Evolutionary conservation across 192 early-diverging fungal species (phyloP).

Genomic region (Coemansia sp.): DNA sequence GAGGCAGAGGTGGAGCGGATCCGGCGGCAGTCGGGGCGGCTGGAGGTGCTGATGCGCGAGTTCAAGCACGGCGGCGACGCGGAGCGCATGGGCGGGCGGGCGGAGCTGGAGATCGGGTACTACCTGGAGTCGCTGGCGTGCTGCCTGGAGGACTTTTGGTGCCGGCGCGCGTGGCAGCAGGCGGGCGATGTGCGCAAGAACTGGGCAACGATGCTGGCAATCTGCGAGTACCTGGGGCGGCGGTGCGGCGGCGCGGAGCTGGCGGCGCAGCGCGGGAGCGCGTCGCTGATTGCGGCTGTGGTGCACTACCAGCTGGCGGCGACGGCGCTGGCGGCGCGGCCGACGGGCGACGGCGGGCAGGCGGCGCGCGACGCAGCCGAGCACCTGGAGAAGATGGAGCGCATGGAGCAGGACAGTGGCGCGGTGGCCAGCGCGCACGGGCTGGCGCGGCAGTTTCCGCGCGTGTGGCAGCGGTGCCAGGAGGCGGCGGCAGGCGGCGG

Average conservation of each 20-base stretch:
- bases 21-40: slow-evolving; percentile 22
- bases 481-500: background rate
- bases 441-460: slow-evolving; percentile 28
- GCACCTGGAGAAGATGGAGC: slow-evolving; percentile 21
- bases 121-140: slow-evolving; percentile 48
- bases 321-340: slow-evolving; percentile 9
- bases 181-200: slow-evolving; percentile 29
- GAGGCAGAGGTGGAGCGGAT: slow-evolving; percentile 21
- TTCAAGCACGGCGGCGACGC: slow-evolving; percentile 45
- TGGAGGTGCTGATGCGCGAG: slow-evolving; percentile 26
- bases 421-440: slow-evolving; percentile 16
- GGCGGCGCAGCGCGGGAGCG: slow-evolving; percentile 27
- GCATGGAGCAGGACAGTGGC: slow-evolving; percentile 13
- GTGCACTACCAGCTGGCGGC: slow-evolving; percentile 39
- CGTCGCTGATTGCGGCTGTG: slow-evolving; percentile 19
- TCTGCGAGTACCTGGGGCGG: slow-evolving; percentile 29
- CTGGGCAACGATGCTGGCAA: slow-evolving; percentile 37
- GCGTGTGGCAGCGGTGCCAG: slow-evolving; percentile 38
- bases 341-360: background rate
- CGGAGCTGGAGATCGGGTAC: slow-evolving; percentile 31
- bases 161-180: slow-evolving; percentile 20
- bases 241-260: slow-evolving; percentile 15
- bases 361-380: slow-evolving; percentile 10
- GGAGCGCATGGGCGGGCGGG: slow-evolving; percentile 22
- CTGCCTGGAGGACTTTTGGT: slow-evolving; percentile 45